phyloP scores from a whole-genome alignment of 306 rosid species.

The Cucurbita pepo region DNA sequence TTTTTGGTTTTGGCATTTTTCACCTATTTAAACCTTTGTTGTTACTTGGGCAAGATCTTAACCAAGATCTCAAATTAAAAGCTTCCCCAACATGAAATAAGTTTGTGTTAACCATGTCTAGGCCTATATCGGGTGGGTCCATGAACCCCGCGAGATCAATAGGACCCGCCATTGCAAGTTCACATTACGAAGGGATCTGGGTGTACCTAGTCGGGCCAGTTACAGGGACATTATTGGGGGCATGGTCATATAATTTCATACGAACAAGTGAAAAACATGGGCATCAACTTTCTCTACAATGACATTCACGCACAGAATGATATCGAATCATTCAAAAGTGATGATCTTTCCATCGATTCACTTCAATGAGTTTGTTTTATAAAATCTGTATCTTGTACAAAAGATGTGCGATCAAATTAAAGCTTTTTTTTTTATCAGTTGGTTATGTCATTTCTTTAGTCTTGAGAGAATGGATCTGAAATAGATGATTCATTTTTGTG shows the following conservation, averaged over 20 bases:
- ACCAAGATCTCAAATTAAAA: neutral
- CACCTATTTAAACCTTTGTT: neutral
- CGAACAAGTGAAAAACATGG: constrained; percentile 21
- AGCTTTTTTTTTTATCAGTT: neutral
- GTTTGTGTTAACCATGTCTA: constrained; percentile 5
- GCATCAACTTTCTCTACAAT: constrained; percentile 3
- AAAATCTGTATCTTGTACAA: too few species aligned
- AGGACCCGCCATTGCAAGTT: constrained; percentile 66
- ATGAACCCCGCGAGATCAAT: constrained; percentile 85
- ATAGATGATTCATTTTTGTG: neutral
- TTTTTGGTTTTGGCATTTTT: neutral
- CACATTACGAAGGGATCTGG: constrained; percentile 51
- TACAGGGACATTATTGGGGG: constrained; percentile 47
- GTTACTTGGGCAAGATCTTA: neutral
- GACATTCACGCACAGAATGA: neutral
- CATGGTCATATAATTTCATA: constrained; percentile 43
- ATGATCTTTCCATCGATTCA: neutral
- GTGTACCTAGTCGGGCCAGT: constrained; percentile 54
- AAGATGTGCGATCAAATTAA: neutral
- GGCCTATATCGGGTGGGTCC: constrained; percentile 84
- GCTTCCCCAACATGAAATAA: too few species aligned
- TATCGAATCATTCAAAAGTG: neutral
- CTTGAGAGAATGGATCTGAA: neutral
- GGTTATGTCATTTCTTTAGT: neutral
- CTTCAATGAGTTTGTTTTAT: neutral